phyloP scores from a whole-genome alignment of 371 early-diverging fungal species.

The Apophysomyces trapeziformis region DNA sequence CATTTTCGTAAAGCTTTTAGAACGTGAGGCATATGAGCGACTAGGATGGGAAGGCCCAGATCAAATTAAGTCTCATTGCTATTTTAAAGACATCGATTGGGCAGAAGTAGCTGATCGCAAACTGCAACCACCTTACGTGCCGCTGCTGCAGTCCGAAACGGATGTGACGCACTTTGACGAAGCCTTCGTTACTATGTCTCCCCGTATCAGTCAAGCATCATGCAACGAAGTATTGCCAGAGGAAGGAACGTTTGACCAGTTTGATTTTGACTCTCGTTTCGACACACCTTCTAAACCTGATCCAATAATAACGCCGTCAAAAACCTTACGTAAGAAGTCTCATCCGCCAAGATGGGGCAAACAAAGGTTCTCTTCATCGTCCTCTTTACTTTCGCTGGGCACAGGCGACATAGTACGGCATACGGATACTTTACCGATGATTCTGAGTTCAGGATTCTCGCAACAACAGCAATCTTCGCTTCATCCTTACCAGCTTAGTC shows the following conservation, averaged over 20 bases:
- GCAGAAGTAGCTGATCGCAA: conserved; percentile 56
- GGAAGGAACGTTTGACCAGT: conserved; percentile 36
- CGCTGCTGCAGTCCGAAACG: conserved; percentile 46
- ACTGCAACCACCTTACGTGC: conserved; percentile 60
- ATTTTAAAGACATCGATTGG: conserved; percentile 73
- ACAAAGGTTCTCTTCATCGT: conserved; percentile 29
- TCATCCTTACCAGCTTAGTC: not conserved
- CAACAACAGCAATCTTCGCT: conserved; percentile 12
- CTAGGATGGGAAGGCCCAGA: conserved; percentile 62
- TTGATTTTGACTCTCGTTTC: conserved; percentile 28
- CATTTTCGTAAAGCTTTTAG: conserved; percentile 48
- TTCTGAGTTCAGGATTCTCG: conserved; percentile 7
- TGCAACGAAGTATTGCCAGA: conserved; percentile 2
- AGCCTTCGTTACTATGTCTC: conserved; percentile 60
- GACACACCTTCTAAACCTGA: conserved; percentile 9
- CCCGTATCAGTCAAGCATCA: conserved; percentile 44
- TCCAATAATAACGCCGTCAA: not conserved
- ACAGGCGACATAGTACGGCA: conserved; percentile 27
- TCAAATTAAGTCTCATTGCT: conserved; percentile 70
- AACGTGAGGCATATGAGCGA: conserved; percentile 68
- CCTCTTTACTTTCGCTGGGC: conserved; percentile 27
- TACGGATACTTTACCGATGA: conserved; percentile 28
- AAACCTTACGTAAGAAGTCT: conserved; percentile 15
- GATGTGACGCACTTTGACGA: conserved; percentile 72
- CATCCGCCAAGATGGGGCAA: conserved; percentile 15